Evolutionary conservation across 75 land plant species (phyloP), one percentile per base, ranked within the genome.

Genomic region (Picea glauca): DNA sequence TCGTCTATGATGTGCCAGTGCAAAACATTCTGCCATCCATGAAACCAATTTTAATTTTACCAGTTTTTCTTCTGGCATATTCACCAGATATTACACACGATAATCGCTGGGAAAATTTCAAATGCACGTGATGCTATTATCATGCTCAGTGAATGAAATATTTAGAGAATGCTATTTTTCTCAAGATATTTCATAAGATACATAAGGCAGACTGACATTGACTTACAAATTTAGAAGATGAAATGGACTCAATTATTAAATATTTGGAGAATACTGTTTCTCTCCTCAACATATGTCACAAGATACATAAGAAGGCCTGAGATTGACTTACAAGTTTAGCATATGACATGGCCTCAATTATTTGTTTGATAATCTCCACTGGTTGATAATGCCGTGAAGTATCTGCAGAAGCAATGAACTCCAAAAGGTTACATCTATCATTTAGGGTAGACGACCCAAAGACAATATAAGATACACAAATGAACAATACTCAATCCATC

Each of bases 1-100:
- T 90, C 92, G 72, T 96, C 99, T 72, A 96, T 88, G 72, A 96
- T 96, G 80, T 96, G 99, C 99, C 99, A 96, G 78, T 96, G 99
- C 68, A 96, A 82, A 38, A 96, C 98, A 90, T 96, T 96, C 98
- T 96, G 92, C 87, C 79, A 80, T 84, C 74, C 74, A 79, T 9
- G 13, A 74, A n/a, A 62, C 32, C 58, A 79, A 18, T 23, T 31
- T 60, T 63, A 66, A 15, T 15, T 38, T 67, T 68, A n/a, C 18
- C 76, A 61, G 8, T n/a, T 43, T 72, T 31, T 32, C 17, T 7
- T 32, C 54, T 43, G 30, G 79, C 76, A 62, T 11, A 60, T 78
- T 40, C 11, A 17, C 21, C 0, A 62, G 14, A 31, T 58, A 33
- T 72, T 5, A 65, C 61, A 15, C 78, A 70, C 13, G 23, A 21